A percentile compares a stretch with the other conserved stretches of the same genome.
phyloP scores from a whole-genome alignment of 2,329 filamentous ascomycete species.

The Ilyonectria destructans region DNA sequence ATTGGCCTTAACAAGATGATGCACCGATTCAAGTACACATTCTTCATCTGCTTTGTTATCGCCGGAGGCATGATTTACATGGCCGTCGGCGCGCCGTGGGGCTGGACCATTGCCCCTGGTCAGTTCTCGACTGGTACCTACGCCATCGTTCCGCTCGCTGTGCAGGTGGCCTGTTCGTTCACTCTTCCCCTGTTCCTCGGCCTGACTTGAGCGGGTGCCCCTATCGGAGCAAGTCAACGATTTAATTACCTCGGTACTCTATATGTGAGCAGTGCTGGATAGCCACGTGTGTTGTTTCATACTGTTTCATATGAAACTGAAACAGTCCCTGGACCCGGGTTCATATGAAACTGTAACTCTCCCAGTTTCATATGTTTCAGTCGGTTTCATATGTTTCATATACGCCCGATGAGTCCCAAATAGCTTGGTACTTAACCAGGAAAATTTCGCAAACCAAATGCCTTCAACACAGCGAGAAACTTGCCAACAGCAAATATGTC shows the following conservation, averaged over 20 bases:
- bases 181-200: constrained; percentile 47
- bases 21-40: constrained; percentile 64
- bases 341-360: too few species aligned
- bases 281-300: too few species aligned
- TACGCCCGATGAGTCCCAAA: too few species aligned
- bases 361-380: too few species aligned
- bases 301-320: too few species aligned
- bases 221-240: not conserved
- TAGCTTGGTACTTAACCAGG: too few species aligned
- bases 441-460: too few species aligned
- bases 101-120: constrained; percentile 47
- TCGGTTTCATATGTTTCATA: too few species aligned
- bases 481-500: too few species aligned
- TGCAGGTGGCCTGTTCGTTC: constrained; percentile 46
- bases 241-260: not conserved
- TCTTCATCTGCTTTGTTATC: constrained; percentile 44
- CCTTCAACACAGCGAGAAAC: too few species aligned
- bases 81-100: constrained; percentile 46
- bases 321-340: too few species aligned
- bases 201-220: constrained; percentile 35
- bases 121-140: constrained; percentile 46
- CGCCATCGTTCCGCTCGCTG: constrained; percentile 47
- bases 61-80: constrained; percentile 48
- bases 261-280: too few species aligned
- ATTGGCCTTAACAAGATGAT: constrained; percentile 57